A percentile compares a stretch with the other conserved stretches of the same genome.
phyloP scores from a whole-genome alignment of 176 grass and related monocot genomes.

The Carex cristatella region DNA sequence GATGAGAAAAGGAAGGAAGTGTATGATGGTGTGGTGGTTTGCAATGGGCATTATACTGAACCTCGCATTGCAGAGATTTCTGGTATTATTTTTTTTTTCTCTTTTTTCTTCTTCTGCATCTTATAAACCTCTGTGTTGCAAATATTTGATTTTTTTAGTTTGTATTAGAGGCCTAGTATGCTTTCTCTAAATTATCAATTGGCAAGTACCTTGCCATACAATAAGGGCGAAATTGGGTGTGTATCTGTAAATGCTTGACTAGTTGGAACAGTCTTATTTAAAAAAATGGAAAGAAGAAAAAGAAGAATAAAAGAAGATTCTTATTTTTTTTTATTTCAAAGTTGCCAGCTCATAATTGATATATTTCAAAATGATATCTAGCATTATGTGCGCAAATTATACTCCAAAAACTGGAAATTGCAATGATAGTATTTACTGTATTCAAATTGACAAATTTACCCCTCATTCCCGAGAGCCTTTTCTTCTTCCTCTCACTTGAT shows the following conservation, averaged over 20 bases:
- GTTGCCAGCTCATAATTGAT: background rate
- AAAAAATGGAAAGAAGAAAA: background rate
- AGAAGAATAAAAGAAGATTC: background rate
- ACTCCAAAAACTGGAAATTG: background rate
- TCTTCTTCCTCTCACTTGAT: background rate
- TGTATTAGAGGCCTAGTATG: background rate
- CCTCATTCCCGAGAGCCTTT: background rate
- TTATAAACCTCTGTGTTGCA: background rate
- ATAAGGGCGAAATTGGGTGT: background rate
- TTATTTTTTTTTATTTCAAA: no score
- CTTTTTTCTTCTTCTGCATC: background rate
- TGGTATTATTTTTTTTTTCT: slow-evolving; percentile 23
- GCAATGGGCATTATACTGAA: slow-evolving; percentile 52
- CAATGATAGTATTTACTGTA: background rate
- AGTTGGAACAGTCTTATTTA: background rate
- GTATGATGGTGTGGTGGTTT: slow-evolving; percentile 50
- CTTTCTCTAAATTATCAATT: background rate
- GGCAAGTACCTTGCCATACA: background rate
- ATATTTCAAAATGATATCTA: background rate
- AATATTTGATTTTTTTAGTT: background rate
- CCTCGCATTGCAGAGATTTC: slow-evolving; percentile 47
- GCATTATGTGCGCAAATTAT: background rate
- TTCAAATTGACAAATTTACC: background rate
- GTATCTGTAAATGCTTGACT: background rate
- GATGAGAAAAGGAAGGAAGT: slow-evolving; percentile 27